A percentile compares a stretch with the other conserved stretches of the same genome.
Evolutionary conservation across 352 stramenopile genomes (phyloP).

Genomic region (Globisporangium nunn): DNA sequence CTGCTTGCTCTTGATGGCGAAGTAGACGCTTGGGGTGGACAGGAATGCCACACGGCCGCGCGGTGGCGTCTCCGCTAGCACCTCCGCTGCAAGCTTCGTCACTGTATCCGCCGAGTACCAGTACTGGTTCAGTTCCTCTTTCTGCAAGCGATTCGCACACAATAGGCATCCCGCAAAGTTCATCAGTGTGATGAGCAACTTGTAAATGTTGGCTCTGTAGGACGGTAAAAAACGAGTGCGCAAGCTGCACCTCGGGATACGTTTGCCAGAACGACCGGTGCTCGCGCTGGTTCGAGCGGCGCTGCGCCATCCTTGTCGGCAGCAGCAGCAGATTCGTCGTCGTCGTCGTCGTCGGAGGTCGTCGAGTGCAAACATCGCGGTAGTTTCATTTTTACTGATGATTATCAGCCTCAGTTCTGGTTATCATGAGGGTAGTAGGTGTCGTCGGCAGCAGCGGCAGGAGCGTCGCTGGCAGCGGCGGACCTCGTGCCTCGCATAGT

Average conservation of each 20-base stretch:
- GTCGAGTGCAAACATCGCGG: too few species aligned
- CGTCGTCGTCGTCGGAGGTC: too few species aligned
- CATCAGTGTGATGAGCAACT: too few species aligned
- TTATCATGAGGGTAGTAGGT: too few species aligned
- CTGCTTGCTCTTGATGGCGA: slow-evolving; percentile 61
- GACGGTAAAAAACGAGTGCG: neutral
- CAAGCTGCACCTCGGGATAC: slow-evolving; percentile 44
- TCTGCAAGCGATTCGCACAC: slow-evolving; percentile 33
- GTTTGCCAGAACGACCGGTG: slow-evolving; percentile 54
- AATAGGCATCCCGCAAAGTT: too few species aligned
- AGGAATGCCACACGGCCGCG: slow-evolving; percentile 82
- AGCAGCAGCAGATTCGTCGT: too few species aligned
- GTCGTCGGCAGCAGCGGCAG: too few species aligned
- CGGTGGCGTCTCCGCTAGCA: slow-evolving; percentile 40
- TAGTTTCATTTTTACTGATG: neutral
- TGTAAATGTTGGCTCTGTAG: too few species aligned
- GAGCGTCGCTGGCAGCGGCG: too few species aligned
- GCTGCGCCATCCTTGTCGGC: too few species aligned
- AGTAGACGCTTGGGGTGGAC: slow-evolving; percentile 92
- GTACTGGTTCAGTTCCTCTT: slow-evolving; percentile 95
- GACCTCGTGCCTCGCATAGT: neutral
- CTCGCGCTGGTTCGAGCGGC: slow-evolving; percentile 16
- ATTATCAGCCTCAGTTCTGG: too few species aligned
- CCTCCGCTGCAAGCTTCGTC: slow-evolving; percentile 56
- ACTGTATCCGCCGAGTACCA: slow-evolving; percentile 92